These are phyloP conservation scores for Neoboletus brunneissimus DNA, from an alignment of 768 basidiomycete genomes.

Conservation along the genomic window DNA sequence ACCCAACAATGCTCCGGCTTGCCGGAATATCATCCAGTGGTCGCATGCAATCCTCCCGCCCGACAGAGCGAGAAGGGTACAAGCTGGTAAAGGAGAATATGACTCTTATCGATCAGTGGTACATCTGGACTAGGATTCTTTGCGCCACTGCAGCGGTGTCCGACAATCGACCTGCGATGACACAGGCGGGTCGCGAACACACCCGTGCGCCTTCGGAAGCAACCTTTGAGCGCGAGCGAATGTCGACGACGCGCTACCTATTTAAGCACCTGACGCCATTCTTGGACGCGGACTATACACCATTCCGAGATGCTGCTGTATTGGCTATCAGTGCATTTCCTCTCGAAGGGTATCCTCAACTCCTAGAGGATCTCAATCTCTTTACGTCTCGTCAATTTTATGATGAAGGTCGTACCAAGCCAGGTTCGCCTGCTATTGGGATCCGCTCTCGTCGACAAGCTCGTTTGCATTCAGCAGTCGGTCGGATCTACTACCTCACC, in stretches of 20 bases:
- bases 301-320: constrained; percentile 84
- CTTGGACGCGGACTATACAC: constrained; percentile 78
- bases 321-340: constrained; percentile 88
- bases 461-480: constrained; percentile 80
- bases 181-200: constrained; percentile 60
- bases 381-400: constrained; percentile 82
- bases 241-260: constrained; percentile 76
- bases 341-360: constrained; percentile 67
- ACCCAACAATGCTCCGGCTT: constrained; percentile 66
- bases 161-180: constrained; percentile 56
- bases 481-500: constrained; percentile 85
- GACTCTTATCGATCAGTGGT: constrained; percentile 70
- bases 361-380: constrained; percentile 80
- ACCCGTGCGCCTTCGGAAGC: constrained; percentile 66
- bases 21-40: constrained; percentile 66
- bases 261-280: constrained; percentile 86
- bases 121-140: constrained; percentile 79
- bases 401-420: constrained; percentile 57
- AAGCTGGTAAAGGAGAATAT: constrained; percentile 57
- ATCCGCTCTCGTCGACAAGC: constrained; percentile 70
- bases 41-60: constrained; percentile 38
- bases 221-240: constrained; percentile 76
- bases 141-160: constrained; percentile 74
- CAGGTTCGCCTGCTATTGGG: constrained; percentile 39
- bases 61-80: constrained; percentile 49